Percentiles rank a stretch among this genome's conserved stretches.
These are phyloP conservation scores for Batrachochytrium dendrobatidis DNA, from an alignment of 371 early-diverging fungal species.

Conservation along the genomic window DNA sequence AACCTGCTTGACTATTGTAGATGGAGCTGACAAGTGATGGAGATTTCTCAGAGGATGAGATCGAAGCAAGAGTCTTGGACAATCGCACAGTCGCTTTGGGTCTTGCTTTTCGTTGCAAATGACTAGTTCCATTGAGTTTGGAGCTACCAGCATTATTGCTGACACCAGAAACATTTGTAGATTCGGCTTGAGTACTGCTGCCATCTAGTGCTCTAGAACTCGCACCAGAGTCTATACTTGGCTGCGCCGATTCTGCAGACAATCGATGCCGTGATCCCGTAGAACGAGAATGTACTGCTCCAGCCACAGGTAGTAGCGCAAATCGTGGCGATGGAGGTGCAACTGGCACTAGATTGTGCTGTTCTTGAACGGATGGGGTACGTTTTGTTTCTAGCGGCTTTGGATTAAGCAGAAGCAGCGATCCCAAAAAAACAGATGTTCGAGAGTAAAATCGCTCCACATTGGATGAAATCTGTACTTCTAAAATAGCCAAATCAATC, in stretches of 20 bases:
- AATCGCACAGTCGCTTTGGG: neutral
- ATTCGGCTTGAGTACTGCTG: neutral
- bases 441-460: conserved; percentile 20
- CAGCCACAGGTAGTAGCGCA: conserved; percentile 18
- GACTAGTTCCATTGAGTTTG: no score
- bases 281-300: neutral
- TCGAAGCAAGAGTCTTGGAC: neutral
- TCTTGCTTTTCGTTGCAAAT: no score
- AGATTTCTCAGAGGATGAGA: neutral
- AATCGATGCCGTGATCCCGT: neutral
- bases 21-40: neutral
- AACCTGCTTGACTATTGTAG: neutral
- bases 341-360: conserved; percentile 18
- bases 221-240: neutral
- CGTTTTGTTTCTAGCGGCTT: conserved; percentile 17
- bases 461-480: conserved; percentile 6
- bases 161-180: no score
- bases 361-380: conserved; percentile 18
- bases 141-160: no score
- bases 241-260: neutral
- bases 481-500: conserved; percentile 12
- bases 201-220: neutral
- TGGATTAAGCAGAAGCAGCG: conserved; percentile 11
- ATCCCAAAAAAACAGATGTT: conserved; percentile 19
- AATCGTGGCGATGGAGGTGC: conserved; percentile 20